Evolutionary conservation across 2,329 filamentous ascomycete genomes (phyloP).

Genomic region (Ascochyta viciae-villosae): DNA sequence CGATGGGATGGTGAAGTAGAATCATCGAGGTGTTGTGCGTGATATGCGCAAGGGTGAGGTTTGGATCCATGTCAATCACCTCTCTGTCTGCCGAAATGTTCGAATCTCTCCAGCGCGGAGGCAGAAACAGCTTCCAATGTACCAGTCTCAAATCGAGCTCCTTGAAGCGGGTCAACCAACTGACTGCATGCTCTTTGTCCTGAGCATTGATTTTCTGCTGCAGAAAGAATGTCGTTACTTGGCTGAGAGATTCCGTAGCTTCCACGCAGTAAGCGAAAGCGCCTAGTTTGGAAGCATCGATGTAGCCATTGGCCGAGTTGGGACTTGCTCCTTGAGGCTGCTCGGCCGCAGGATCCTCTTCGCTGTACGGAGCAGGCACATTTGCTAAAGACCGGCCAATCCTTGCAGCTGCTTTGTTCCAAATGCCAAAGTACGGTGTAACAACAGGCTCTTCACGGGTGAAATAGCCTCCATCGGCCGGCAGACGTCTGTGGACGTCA

Average conservation of each 20-base stretch:
- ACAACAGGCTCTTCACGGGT: slow-evolving; percentile 43
- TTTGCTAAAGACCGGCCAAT: slow-evolving; percentile 42
- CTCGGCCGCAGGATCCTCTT: slow-evolving; percentile 38
- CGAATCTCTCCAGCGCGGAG: slow-evolving; percentile 43
- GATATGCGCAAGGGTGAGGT: slow-evolving; percentile 44
- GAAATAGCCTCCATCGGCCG: slow-evolving; percentile 45
- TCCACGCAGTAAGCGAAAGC: slow-evolving; percentile 46
- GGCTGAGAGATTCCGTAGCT: slow-evolving; percentile 43
- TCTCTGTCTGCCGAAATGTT: slow-evolving; percentile 39
- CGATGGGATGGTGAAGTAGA: slow-evolving; percentile 42
- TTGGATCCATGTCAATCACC: slow-evolving; percentile 45
- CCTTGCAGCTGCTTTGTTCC: slow-evolving; percentile 44
- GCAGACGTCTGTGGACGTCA: slow-evolving; percentile 42
- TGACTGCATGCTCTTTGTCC: slow-evolving; percentile 45
- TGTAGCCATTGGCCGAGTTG: slow-evolving; percentile 39
- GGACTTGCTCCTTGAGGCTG: slow-evolving; percentile 37
- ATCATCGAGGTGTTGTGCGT: slow-evolving; percentile 48
- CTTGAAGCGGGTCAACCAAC: slow-evolving; percentile 45
- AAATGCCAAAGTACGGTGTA: slow-evolving; percentile 46
- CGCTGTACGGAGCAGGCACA: slow-evolving; percentile 45
- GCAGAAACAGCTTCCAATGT: slow-evolving; percentile 46
- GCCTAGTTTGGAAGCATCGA: slow-evolving; percentile 45
- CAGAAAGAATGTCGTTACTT: slow-evolving; percentile 45
- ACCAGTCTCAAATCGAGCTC: slow-evolving; percentile 45
- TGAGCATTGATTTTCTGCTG: slow-evolving; percentile 45